These are phyloP conservation scores for Cucurbita pepo DNA, from an alignment of 306 rosid species.

Conservation along the genomic window DNA sequence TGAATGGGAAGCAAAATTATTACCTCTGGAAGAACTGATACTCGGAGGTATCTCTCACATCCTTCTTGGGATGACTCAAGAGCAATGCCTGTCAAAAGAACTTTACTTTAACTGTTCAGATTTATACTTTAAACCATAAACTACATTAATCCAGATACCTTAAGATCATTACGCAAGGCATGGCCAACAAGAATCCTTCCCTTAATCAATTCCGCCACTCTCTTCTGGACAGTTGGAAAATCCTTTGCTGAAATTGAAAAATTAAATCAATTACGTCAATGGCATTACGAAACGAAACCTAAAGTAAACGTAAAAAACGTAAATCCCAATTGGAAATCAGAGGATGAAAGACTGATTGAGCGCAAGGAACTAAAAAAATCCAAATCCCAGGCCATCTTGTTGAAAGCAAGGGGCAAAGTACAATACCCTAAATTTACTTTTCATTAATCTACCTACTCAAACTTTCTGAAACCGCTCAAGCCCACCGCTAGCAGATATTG, in stretches of 20 bases:
- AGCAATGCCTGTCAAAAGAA: conserved; percentile 48
- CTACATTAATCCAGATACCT: conserved; percentile 30
- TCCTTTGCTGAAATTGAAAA: conserved; percentile 44
- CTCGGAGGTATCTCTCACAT: conserved; percentile 65
- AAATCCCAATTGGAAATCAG: neutral
- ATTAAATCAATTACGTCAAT: neutral
- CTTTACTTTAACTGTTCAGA: neutral
- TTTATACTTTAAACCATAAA: neutral
- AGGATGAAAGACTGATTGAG: neutral
- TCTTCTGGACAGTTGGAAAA: conserved; percentile 58
- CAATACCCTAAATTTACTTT: neutral
- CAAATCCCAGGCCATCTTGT: neutral
- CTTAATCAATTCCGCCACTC: conserved; percentile 64
- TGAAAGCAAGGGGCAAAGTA: neutral
- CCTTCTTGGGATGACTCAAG: conserved; percentile 79
- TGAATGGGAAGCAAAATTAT: neutral
- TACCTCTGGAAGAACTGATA: conserved; percentile 63
- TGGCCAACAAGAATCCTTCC: conserved; percentile 87
- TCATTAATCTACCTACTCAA: neutral
- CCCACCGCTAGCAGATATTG: no score
- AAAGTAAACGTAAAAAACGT: neutral
- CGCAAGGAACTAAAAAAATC: neutral
- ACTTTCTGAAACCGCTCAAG: no score
- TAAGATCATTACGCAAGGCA: conserved; percentile 80
- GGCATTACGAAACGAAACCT: neutral